These are phyloP conservation scores for Neurospora sp. DNA, from an alignment of 495 filamentous ascomycete species.

Conservation along the genomic window DNA sequence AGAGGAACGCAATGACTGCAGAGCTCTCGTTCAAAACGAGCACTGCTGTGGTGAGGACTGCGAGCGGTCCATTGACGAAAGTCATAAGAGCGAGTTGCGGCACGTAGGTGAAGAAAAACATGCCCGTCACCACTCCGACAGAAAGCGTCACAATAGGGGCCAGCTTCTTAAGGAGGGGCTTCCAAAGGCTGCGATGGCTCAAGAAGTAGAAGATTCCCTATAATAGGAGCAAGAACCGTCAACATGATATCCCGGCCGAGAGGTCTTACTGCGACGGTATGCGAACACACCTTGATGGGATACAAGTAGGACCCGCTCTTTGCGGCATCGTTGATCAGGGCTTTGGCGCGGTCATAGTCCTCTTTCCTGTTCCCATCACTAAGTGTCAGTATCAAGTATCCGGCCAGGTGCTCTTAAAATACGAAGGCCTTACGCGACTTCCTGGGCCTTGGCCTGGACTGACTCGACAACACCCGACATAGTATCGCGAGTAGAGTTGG, in stretches of 20 bases:
- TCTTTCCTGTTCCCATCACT: constrained; percentile 30
- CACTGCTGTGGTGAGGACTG: constrained; percentile 64
- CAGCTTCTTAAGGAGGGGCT: constrained; percentile 61
- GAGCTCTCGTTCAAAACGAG: constrained; percentile 77
- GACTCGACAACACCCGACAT: constrained; percentile 15
- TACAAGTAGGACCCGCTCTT: constrained; percentile 74
- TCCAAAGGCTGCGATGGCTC: constrained; percentile 51
- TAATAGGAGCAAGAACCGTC: not conserved
- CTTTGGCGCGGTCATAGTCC: constrained; percentile 45
- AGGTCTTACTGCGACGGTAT: not conserved
- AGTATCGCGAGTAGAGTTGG: not conserved
- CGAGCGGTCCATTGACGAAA: constrained; percentile 78
- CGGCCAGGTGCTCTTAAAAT: not conserved
- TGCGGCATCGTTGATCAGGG: constrained; percentile 50
- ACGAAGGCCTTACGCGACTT: constrained; percentile 35
- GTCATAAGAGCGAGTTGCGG: constrained; percentile 75
- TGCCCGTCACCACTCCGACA: constrained; percentile 51
- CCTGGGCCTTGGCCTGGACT: constrained; percentile 35
- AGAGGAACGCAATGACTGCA: constrained; percentile 63
- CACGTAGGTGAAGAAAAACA: constrained; percentile 88
- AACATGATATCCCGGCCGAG: not conserved
- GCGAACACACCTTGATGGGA: constrained; percentile 58
- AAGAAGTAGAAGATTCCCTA: constrained; percentile 68
- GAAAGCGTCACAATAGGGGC: constrained; percentile 61
- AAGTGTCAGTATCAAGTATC: not conserved